Evolutionary conservation across 2,329 filamentous ascomycete genomes (phyloP).

Genomic region (Tolypocladium pustulatum): DNA sequence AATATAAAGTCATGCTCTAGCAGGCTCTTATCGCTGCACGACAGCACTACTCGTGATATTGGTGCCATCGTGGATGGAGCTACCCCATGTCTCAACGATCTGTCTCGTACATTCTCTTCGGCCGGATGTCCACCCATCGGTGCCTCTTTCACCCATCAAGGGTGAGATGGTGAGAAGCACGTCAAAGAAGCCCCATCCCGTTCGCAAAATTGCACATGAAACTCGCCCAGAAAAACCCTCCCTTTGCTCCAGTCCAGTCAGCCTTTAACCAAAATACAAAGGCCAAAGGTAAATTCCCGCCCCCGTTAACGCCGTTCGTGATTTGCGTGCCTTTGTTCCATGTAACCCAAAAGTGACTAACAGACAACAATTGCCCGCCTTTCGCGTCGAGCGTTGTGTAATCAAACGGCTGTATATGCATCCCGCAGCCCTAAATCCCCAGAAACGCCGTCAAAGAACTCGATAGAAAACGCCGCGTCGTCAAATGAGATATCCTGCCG

Average conservation of each 20-base stretch:
- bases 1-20: not conserved
- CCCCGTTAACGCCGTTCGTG: constrained; percentile 1
- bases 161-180: not conserved
- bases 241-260: no score
- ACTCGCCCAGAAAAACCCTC: not conserved
- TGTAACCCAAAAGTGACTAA: not conserved
- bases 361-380: not conserved
- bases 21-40: not conserved
- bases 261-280: not conserved
- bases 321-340: not conserved
- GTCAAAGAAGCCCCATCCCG: not conserved
- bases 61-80: not conserved
- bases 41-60: not conserved
- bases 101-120: not conserved
- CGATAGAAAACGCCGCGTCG: not conserved
- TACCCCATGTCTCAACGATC: not conserved
- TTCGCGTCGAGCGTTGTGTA: not conserved
- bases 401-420: not conserved
- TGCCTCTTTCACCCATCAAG: not conserved
- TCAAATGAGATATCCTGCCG: not conserved
- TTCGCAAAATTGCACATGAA: not conserved
- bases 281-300: not conserved
- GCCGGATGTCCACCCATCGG: not conserved
- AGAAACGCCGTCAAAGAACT: not conserved
- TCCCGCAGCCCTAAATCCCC: not conserved